Base-by-base conservation (phyloP, 2,329 filamentous ascomycete species). In the Monilinia polystroma region DNA sequence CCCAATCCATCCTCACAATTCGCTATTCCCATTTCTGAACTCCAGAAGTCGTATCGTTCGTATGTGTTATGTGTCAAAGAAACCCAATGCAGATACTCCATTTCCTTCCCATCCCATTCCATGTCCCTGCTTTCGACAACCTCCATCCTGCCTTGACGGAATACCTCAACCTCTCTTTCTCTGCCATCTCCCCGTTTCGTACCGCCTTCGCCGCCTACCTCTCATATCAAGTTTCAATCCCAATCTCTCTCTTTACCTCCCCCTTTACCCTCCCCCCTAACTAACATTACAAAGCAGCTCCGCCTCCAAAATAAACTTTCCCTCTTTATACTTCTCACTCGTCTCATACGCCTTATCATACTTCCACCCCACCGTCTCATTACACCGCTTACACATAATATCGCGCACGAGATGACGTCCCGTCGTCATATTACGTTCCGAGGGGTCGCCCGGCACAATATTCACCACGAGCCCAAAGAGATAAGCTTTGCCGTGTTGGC, bases 281-380 rank as follows among this genome's bases (percentile, higher is more conserved):
- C 74, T 82, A 68, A 97, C 93, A 72, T 87, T 89, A 79, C 91
- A 94, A 51, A 98, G 83, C 70, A 97, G 80, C 81, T 97, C 93
- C 43, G 91, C 91, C 82, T 98, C 94, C 67, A 99, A 84, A 68
- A 99, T 99, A 78, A 91, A 98, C 81, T 98, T 99, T 66, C 93
- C 93, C 83, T 99, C 95, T 82, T 99, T 99, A 81, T 99, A 99
- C 81, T 97, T 97, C 84, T 99, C 94, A 71, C 85, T 89, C 45
- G 82, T 79, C 81, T 99, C 95, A 78, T 91, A 98, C 1, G 95
- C 95, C 81, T 96, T 97, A 80, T 99, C 95, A 78, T 99, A 99
- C 79, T 97, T 98, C 95, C 95, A 99, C 47, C 95, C 95, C 64
- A 99, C 95, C 41, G 90, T 90, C 78, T 93, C 90, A 77, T 90